Evolutionary conservation across 176 grass and related monocot species (phyloP).

Genomic region (Otatea glauca): DNA sequence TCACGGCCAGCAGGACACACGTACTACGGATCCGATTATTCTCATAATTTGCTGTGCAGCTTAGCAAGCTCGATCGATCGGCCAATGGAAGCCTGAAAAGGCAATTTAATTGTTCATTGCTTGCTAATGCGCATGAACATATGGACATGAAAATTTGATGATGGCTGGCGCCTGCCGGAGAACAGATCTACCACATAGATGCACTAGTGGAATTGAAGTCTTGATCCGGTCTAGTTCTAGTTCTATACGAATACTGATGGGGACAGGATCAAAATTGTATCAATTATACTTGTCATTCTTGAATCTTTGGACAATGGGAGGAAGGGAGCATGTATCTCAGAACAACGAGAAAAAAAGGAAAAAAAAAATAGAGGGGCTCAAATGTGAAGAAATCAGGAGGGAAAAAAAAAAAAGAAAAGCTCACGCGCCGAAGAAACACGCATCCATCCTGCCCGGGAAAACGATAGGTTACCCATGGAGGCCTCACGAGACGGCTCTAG

Average conservation of each 20-base stretch:
- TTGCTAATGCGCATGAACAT: neutral
- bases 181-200: constrained; percentile 24
- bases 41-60: neutral
- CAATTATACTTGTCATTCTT: constrained; percentile 42
- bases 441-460: constrained; percentile 44
- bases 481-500: constrained; percentile 41
- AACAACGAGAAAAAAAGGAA: constrained; percentile 38
- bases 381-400: constrained; percentile 48
- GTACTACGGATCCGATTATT: neutral
- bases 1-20: constrained; percentile 12
- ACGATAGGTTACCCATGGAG: constrained; percentile 12
- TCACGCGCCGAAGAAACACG: constrained; percentile 52
- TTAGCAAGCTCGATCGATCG: neutral
- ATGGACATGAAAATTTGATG: neutral
- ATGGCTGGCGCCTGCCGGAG: neutral
- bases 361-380: constrained; percentile 11
- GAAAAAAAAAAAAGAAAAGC: neutral
- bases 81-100: neutral
- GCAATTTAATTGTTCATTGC: neutral
- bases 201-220: constrained; percentile 6
- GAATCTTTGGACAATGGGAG: constrained; percentile 50
- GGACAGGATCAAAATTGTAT: neutral
- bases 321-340: constrained; percentile 42
- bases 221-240: too few relatives aligned
- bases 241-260: too few relatives aligned